phyloP scores from a whole-genome alignment of 139 green algal species.

The Gonium pectorale region DNA sequence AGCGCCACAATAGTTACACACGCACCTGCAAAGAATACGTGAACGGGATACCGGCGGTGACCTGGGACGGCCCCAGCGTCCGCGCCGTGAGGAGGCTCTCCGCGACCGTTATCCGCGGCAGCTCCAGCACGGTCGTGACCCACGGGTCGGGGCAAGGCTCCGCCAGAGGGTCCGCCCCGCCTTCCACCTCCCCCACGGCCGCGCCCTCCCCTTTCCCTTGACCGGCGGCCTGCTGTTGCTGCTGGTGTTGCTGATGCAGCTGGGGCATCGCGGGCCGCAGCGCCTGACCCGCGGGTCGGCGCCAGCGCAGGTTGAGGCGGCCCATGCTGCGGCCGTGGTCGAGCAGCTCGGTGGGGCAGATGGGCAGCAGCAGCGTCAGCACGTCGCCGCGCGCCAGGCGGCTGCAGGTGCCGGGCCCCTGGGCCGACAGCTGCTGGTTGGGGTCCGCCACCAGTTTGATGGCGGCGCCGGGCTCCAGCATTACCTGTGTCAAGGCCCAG shows the following conservation, averaged over 20 bases:
- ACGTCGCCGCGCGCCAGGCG: conserved; percentile 31
- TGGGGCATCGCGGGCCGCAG: background rate
- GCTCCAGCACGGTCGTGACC: conserved; percentile 50
- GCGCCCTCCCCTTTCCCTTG: background rate
- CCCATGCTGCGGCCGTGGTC: conserved; percentile 46
- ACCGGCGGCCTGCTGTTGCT: background rate
- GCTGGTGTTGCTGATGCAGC: background rate
- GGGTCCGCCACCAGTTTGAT: conserved; percentile 50
- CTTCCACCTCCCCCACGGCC: background rate
- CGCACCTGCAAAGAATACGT: conserved; percentile 61
- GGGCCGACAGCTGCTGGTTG: conserved; percentile 52
- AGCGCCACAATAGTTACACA: too few species aligned
- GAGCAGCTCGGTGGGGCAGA: conserved; percentile 45
- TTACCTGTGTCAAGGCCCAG: conserved; percentile 7
- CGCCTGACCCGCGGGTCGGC: conserved; percentile 28
- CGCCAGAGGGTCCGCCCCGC: conserved; percentile 17
- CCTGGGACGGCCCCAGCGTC: conserved; percentile 45
- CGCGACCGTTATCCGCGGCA: conserved; percentile 56
- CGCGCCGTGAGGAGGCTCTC: conserved; percentile 60
- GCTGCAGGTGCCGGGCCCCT: background rate
- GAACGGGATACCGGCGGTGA: conserved; percentile 64
- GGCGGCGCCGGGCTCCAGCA: conserved; percentile 21
- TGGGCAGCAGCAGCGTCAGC: conserved; percentile 55
- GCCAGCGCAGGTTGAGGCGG: conserved; percentile 53
- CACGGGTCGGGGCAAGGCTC: conserved; percentile 36